Base-by-base conservation (phyloP, 371 early-diverging fungal genomes). In the Rhizopus microsporus region DNA sequence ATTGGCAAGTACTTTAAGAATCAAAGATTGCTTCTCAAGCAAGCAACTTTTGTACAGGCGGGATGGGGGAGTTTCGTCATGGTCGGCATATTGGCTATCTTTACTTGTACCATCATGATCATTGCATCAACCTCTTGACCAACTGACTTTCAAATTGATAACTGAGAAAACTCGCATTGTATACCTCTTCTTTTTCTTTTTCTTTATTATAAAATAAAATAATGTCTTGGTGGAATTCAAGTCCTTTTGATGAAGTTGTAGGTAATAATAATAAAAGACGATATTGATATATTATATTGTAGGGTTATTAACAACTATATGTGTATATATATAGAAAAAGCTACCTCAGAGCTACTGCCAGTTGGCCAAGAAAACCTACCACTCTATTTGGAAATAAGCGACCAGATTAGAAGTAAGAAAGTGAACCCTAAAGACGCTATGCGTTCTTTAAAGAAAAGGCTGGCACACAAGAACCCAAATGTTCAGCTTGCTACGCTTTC, bases 261-360 rank as follows among this genome's bases (percentile, higher is more conserved):
- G 85, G 85, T 81, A 80, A 63, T 62, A 80, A 63, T 62, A 6
- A 15, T 38, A 9, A 31, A 5, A 32, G 7, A 33, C 13, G 7
- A 40, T 51, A 13, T 33, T 46, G 12, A 43, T 2, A 3, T 9
- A 34, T 16, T 10, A 32, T 5, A 29, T 32, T 7, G 4, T 13
- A 43, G 5, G n/a, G 17, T 5, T 16, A 15, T 4, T 23, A 6
- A 45, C 51, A 35, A 31, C 16, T 35, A 3, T 7, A 13, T 34
- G 10, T 7, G 23, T 16, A 17, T 13, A 10, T 47, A 8, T 29
- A 46, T 74, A 91, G 93, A 89, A 47, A 83, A 81, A 54, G 94
- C 95, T n/a, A 97, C 97, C 10, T 88, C 91, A 3, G 98, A 95
- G 68, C 86, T 88, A 60, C 62, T 94, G 4, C 95, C 94, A 15